phyloP scores from a whole-genome alignment of 352 stramenopile genomes.

The Globisporangium emineosum region DNA sequence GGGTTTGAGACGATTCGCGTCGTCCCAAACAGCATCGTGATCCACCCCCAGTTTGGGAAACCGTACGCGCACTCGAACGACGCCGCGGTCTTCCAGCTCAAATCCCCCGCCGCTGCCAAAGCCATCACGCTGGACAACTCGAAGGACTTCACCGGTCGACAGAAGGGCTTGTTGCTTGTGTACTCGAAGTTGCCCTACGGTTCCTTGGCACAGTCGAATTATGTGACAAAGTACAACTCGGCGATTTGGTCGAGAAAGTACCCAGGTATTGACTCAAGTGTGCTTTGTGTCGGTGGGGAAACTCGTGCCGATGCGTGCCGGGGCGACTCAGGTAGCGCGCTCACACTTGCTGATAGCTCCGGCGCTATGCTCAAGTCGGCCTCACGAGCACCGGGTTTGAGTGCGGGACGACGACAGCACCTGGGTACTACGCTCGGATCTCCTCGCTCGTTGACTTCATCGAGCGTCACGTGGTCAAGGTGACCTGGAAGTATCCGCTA shows the following conservation, averaged over 20 bases:
- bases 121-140: not conserved
- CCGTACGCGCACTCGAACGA: constrained; percentile 1
- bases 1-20: not conserved
- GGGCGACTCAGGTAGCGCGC: not conserved
- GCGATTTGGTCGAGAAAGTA: not conserved
- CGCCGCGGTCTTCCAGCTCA: not conserved
- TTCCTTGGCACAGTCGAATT: not conserved
- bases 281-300: not conserved
- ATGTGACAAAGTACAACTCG: not conserved
- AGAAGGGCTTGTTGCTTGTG: not conserved
- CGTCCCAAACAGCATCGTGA: not conserved
- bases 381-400: not conserved
- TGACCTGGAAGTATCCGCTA: not conserved
- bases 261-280: not conserved
- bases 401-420: not conserved
- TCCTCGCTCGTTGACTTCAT: not conserved
- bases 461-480: constrained; percentile 1
- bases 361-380: not conserved
- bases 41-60: not conserved
- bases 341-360: not conserved
- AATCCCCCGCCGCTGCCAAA: not conserved
- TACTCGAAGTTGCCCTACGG: not conserved
- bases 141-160: not conserved
- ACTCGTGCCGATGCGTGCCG: not conserved
- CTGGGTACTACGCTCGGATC: not conserved